A percentile compares a stretch with the other conserved stretches of the same genome.
These are phyloP conservation scores for Lentinula sp. DNA, from an alignment of 768 basidiomycete species.

Conservation along the genomic window DNA sequence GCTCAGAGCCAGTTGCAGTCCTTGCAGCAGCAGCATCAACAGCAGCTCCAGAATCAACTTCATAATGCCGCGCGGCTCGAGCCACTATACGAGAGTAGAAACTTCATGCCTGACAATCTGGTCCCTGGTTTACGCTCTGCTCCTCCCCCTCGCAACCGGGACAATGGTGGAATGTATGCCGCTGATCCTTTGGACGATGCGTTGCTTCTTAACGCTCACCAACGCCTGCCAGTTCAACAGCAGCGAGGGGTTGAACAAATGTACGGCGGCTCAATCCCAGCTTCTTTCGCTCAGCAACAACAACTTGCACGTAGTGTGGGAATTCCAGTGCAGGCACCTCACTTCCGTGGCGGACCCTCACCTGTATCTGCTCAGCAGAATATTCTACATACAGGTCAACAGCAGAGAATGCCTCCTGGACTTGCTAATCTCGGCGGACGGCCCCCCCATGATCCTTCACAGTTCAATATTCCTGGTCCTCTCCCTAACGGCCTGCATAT, in stretches of 20 bases:
- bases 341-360: slow-evolving; percentile 67
- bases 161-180: slow-evolving; percentile 44
- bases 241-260: slow-evolving; percentile 50
- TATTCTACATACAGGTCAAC: slow-evolving; percentile 34
- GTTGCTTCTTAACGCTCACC: slow-evolving; percentile 55
- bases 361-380: slow-evolving; percentile 46
- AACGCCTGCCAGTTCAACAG: slow-evolving; percentile 38
- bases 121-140: slow-evolving; percentile 75
- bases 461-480: slow-evolving; percentile 48
- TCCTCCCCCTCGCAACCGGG: slow-evolving; percentile 56
- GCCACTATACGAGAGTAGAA: slow-evolving; percentile 66
- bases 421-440: slow-evolving; percentile 78
- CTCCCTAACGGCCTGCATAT: slow-evolving; percentile 41
- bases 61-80: slow-evolving; percentile 46
- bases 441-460: slow-evolving; percentile 72
- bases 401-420: slow-evolving; percentile 71
- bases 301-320: slow-evolving; percentile 42
- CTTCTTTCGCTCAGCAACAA: slow-evolving; percentile 49
- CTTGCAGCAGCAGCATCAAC: slow-evolving; percentile 28
- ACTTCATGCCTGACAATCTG: slow-evolving; percentile 79
- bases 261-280: slow-evolving; percentile 38
- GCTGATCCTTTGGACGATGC: slow-evolving; percentile 58
- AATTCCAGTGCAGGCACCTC: slow-evolving; percentile 51
- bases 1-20: slow-evolving; percentile 30
- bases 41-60: slow-evolving; percentile 23